These are phyloP conservation scores for Eimeria necatrix DNA, from an alignment of 169 alveolate species.

Conservation along the genomic window DNA sequence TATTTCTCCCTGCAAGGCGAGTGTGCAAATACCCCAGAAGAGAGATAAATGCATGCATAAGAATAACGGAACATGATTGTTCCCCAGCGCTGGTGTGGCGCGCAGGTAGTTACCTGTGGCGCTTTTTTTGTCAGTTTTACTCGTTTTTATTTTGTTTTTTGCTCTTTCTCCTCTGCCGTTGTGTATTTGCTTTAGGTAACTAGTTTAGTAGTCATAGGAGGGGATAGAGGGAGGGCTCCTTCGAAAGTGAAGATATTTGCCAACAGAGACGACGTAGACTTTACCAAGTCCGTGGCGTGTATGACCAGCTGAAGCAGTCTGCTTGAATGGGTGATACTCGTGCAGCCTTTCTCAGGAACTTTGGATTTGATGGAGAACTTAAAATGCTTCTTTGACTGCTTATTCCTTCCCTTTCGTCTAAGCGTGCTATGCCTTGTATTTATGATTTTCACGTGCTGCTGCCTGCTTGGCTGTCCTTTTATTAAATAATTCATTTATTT, in stretches of 20 bases:
- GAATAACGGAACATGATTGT: background rate
- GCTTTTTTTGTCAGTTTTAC: background rate
- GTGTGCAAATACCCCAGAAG: background rate
- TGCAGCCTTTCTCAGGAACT: background rate
- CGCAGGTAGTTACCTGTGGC: no score
- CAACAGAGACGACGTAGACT: slow-evolving; percentile 87
- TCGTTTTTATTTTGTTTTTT: background rate
- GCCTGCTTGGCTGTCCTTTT: background rate
- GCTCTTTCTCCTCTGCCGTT: background rate
- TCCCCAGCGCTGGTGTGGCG: background rate
- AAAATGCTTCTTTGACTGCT: background rate
- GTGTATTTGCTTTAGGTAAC: slow-evolving; percentile 76
- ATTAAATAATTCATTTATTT: no score
- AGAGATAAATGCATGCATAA: background rate
- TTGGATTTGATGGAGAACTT: background rate
- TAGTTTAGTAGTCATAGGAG: slow-evolving; percentile 88
- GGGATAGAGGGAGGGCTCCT: slow-evolving; percentile 88
- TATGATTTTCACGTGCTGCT: background rate
- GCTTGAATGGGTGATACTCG: no score
- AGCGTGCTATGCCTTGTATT: background rate
- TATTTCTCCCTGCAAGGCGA: slow-evolving; percentile 88
- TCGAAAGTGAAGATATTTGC: slow-evolving; percentile 84
- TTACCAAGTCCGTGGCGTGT: slow-evolving; percentile 79
- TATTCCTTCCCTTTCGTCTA: background rate
- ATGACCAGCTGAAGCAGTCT: no score